phyloP scores from a whole-genome alignment of 768 basidiomycete species.

The Multifurca ochricompacta region DNA sequence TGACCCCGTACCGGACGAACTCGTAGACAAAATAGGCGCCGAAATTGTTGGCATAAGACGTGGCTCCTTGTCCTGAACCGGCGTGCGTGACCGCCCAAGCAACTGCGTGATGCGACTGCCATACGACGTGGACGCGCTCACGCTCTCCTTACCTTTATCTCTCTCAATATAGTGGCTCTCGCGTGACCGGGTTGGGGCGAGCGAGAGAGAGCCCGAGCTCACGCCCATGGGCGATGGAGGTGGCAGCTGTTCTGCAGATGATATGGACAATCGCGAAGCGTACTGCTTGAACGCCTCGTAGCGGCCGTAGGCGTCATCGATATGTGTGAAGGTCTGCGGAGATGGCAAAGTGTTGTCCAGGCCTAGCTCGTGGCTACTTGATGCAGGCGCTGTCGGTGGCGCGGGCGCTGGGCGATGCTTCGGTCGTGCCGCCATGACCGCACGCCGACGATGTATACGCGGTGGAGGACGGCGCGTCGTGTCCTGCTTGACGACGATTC shows the following conservation, averaged over 20 bases:
- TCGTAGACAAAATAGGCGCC: slow-evolving; percentile 53
- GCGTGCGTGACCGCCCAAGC: slow-evolving; percentile 54
- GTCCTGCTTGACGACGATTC: slow-evolving; percentile 66
- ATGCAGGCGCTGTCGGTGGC: slow-evolving; percentile 29
- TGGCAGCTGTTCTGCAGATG: slow-evolving; percentile 43
- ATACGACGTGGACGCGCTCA: background rate
- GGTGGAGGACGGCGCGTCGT: slow-evolving; percentile 42
- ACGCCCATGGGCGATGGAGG: slow-evolving; percentile 8
- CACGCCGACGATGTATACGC: background rate
- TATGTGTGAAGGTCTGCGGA: slow-evolving; percentile 23
- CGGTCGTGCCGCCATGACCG: slow-evolving; percentile 27
- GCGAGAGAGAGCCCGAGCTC: background rate
- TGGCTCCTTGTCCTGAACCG: slow-evolving; percentile 39
- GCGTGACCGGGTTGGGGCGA: background rate
- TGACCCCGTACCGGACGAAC: slow-evolving; percentile 26
- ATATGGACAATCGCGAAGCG: slow-evolving; percentile 49
- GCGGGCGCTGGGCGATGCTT: slow-evolving; percentile 46
- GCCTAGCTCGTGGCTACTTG: slow-evolving; percentile 26
- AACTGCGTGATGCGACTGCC: slow-evolving; percentile 37
- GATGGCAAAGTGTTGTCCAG: background rate
- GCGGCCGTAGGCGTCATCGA: slow-evolving; percentile 84
- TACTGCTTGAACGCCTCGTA: slow-evolving; percentile 76
- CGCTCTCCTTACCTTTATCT: slow-evolving; percentile 29
- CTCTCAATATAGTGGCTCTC: slow-evolving; percentile 24
- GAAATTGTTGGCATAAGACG: slow-evolving; percentile 51